A percentile compares a stretch with the other conserved stretches of the same genome.
Conservation (phyloP, 192 early-diverging fungal genomes). For the Dissophora ornata region DNA sequence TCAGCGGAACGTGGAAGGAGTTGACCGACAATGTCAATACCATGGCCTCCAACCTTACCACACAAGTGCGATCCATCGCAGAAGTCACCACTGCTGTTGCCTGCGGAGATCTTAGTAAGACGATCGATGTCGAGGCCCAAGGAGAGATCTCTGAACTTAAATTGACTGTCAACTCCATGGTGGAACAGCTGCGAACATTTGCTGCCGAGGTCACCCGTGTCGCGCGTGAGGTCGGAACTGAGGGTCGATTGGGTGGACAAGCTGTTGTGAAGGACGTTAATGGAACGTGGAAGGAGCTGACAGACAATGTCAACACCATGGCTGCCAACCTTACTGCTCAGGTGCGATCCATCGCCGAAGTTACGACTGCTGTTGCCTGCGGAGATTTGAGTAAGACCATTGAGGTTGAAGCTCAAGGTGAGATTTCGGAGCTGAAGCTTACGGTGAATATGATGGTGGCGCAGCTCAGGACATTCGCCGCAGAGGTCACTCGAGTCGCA, state of each 20-base stretch:
- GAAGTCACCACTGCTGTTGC: slow-evolving; percentile 73
- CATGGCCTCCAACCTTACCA: slow-evolving; percentile 74
- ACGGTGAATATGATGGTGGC: slow-evolving; percentile 60
- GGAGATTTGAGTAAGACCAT: slow-evolving; percentile 56
- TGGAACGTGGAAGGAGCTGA: no score
- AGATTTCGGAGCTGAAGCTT: slow-evolving; percentile 57
- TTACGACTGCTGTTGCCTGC: slow-evolving; percentile 53
- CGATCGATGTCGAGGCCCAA: slow-evolving; percentile 67
- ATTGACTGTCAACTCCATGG: slow-evolving; percentile 76
- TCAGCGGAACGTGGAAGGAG: slow-evolving; percentile 73
- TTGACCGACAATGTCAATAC: slow-evolving; percentile 75
- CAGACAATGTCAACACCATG: no score
- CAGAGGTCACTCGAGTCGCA: no score
- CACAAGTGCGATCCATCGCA: slow-evolving; percentile 78
- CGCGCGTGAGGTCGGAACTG: no score
- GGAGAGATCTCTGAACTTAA: slow-evolving; percentile 79
- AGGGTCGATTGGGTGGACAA: no score
- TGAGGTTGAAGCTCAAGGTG: slow-evolving; percentile 55
- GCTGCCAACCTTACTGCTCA: no score
- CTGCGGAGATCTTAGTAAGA: slow-evolving; percentile 72
- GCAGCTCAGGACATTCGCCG: slow-evolving; percentile 59
- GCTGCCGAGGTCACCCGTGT: no score
- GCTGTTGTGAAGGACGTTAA: no score
- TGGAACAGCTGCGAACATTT: no score
- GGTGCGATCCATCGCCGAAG: slow-evolving; percentile 61